Evolutionary conservation across 2,329 filamentous ascomycete species (phyloP).

Genomic region (Penicillium sp.): DNA sequence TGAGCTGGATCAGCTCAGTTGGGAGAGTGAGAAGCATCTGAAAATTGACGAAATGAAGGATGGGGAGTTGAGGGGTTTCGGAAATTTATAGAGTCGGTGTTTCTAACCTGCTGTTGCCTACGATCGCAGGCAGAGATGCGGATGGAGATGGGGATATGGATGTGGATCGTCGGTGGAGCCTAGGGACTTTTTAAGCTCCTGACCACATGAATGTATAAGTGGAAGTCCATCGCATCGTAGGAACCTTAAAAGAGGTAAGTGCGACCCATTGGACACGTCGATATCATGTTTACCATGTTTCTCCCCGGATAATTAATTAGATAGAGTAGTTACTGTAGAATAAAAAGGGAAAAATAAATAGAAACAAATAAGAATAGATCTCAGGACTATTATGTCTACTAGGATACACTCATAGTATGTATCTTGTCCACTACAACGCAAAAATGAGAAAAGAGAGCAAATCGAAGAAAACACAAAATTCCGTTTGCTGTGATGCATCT

Average conservation of each 20-base stretch:
- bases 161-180: background rate
- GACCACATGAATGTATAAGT: background rate
- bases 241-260: background rate
- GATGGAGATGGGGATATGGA: background rate
- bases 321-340: too few species aligned
- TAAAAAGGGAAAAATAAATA: too few species aligned
- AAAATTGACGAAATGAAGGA: background rate
- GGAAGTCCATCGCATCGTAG: background rate
- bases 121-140: background rate
- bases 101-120: constrained; percentile 2
- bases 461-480: background rate
- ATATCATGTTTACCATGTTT: too few species aligned
- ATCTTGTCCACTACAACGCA: background rate
- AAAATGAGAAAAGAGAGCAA: background rate
- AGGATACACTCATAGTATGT: too few species aligned
- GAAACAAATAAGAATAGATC: too few species aligned
- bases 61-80: background rate
- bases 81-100: constrained; percentile 1
- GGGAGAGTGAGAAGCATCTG: constrained; percentile 36
- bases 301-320: too few species aligned
- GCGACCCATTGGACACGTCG: too few species aligned
- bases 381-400: too few species aligned
- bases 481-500: constrained; percentile 2
- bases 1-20: constrained; percentile 36
- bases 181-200: background rate